Base-by-base conservation (phyloP, 306 rosid genomes). In the Cicer judaicum region DNA sequence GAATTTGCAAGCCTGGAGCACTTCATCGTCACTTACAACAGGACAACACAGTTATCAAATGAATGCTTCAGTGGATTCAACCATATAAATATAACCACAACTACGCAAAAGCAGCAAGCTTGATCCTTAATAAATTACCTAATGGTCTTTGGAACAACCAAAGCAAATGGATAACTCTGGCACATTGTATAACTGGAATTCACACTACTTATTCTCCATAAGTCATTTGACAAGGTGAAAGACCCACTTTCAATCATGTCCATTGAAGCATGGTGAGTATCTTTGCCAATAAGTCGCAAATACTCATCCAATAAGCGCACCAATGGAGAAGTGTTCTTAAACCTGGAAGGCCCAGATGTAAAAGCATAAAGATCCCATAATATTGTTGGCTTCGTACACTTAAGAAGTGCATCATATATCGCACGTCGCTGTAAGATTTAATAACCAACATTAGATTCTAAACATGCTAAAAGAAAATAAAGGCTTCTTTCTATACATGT, bases 111-210 rank as follows among this genome's bases (percentile, higher is more conserved):
- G 44, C 61, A 72, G 80, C 70, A 60, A 53, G 44, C 70, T 69
- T 63, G 74, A 55, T 72, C 64, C 77, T 66, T 62, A 61, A 81
- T 73, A 48, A 71, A 87, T 82, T 87, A 94, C 99, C 89, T 82
- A 53, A 94, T 84, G 75, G 72, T 50, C 63, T 85, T 85, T 71
- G 97, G 99, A 78, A 94, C 86, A 61, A 94, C 84, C 88, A 94
- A 85, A 78, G 99, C 96, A 84, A 92, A 94, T 78, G 99, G 99
- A 81, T 94, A 94, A 78, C 67, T 94, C 76, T 79, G 96, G 84
- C 96, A 94, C 88, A 92, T 59, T 69, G 86, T 66, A 81, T 92
- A 90, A 78, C 50, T 81, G 74, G 88, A 87, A 78, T 94, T 94
- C 79, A 90, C 76, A 54, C 85, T 79, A 74, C 92, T 94, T 84